Evolutionary conservation across 176 grass and related monocot species (phyloP).

Genomic region (Juncus inflexus): DNA sequence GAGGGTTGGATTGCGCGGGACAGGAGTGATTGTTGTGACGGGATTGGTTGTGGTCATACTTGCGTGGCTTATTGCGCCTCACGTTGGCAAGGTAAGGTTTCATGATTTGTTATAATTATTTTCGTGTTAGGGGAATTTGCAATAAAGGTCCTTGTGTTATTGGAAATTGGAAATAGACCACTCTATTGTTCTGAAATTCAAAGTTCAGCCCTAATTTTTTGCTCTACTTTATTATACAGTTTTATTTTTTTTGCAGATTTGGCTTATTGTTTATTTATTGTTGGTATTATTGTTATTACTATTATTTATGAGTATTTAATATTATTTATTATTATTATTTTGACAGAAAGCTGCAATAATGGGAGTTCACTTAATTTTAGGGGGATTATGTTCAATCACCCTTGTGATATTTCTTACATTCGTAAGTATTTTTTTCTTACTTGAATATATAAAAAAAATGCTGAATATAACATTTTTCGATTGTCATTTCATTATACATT

Average conservation of each 20-base stretch:
- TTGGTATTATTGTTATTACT: too few species aligned
- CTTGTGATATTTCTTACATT: conserved; percentile 83
- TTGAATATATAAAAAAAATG: not conserved
- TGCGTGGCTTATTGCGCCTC: conserved; percentile 76
- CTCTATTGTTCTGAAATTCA: conserved; percentile 7
- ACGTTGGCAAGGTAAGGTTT: conserved; percentile 68
- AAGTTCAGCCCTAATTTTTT: not conserved
- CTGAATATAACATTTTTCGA: too few species aligned
- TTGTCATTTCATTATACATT: not conserved
- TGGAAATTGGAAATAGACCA: conserved; percentile 1
- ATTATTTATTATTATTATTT: conserved; percentile 29
- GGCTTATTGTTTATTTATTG: too few species aligned
- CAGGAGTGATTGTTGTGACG: conserved; percentile 60
- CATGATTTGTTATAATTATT: not conserved
- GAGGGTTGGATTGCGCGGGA: conserved; percentile 52
- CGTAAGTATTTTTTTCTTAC: conserved; percentile 44
- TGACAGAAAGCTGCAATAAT: conserved; percentile 79
- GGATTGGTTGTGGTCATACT: conserved; percentile 55
- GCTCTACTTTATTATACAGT: too few species aligned
- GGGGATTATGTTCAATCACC: conserved; percentile 58
- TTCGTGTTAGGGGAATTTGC: conserved; percentile 2
- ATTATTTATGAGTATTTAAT: not conserved
- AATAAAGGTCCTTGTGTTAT: not conserved
- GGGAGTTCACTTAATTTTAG: conserved; percentile 72
- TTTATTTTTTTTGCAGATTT: too few species aligned